Evolutionary conservation across 345 rosid species (phyloP), one percentile per base, ranked within the genome.

Genomic region (Anastatica hierochuntica): DNA sequence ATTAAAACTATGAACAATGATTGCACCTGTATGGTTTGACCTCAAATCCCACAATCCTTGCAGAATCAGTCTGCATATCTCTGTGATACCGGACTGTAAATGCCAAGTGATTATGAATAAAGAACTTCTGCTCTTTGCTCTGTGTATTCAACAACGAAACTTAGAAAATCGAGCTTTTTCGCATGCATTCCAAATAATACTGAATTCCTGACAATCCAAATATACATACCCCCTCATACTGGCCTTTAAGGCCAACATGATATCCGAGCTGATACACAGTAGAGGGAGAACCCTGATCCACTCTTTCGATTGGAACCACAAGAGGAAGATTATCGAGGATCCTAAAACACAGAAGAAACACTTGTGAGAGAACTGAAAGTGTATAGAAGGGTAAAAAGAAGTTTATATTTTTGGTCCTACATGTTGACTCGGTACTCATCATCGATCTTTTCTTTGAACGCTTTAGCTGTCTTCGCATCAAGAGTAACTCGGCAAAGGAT

Each of bases 21-120:
- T 63, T 33, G 45, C 14, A 90, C 97, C 98, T 87, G 74, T 62
- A 82, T 26, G 95, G 98, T 53, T 79, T 90, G 50, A 90, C 98
- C 74, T 90, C 96, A 64, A 90, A 90, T 40, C 98, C 98, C 27
- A 90, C 98, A 67, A 90, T 90, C 67, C 98, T 84, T 19, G 96
- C 85, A 56, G 81, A 54, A 43, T 81, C 92, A 8, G 92, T 82
- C 51, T 79, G 81, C 10, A 31, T 2, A 70, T 90, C 98, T 53
- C 72, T 80, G 56, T 90, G 98, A 69, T 68, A 90, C 75, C 81
- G 86, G 71, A 90, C 96, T 3, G 81, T 79, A 69, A 90, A 87
- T 40, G 95, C 63, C 70, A 87, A 67, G 75, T 90, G 98, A 67
- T 90, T 90, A 70, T 90, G 84, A 72, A 90, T 75, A 66, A 90